Evolutionary conservation across 805 yeast species (phyloP), one percentile per base, ranked within the genome.

Genomic region (Scheffersomyces amazonensis): DNA sequence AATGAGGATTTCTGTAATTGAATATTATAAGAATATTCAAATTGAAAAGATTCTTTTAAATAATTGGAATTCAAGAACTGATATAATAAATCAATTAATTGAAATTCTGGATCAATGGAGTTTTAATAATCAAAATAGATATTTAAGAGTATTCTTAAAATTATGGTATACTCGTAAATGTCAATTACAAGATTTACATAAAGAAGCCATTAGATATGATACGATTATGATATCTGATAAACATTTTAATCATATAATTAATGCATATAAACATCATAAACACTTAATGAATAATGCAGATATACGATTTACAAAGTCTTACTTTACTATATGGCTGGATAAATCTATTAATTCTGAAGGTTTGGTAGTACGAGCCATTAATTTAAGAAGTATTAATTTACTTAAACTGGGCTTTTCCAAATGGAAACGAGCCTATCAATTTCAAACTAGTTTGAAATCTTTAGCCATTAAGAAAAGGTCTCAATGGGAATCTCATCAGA

Each of bases 1-100:
- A 31, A 66, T 66, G 71, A 45, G 62, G 32, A 42, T 50, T 6
- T 53, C 67, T 7, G 39, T 52, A 2, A 27, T 34, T 16, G 59
- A 56, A 31, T 49, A 39, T 21, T 39, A 35, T 13, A 27, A 36
- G 11, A 33, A 38, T 3, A 2, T 10, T 16, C 9, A 31, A 8
- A 28, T 42, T 2, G 41, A 43, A 6, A 20, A 22, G 10, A 31
- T 28, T 1, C 30, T 35, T 1, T 27, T 57, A 3, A 35, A 48
- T 10, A 4, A 6, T 10, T 35, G 39, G 39, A 12, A 10, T 22
- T 17, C 17, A 3, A 23, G 15, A 12, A 5, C 13, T 6, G 10
- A 25, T 10, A 18, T 15, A 27, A 24, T 42, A 3, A 36, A 40
- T 23, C 44, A 43, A 19, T 37, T 48, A 10, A 5, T 5, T 24